phyloP scores from a whole-genome alignment of 2,329 filamentous ascomycete genomes.

The Proliferodiscus dingleyae region DNA sequence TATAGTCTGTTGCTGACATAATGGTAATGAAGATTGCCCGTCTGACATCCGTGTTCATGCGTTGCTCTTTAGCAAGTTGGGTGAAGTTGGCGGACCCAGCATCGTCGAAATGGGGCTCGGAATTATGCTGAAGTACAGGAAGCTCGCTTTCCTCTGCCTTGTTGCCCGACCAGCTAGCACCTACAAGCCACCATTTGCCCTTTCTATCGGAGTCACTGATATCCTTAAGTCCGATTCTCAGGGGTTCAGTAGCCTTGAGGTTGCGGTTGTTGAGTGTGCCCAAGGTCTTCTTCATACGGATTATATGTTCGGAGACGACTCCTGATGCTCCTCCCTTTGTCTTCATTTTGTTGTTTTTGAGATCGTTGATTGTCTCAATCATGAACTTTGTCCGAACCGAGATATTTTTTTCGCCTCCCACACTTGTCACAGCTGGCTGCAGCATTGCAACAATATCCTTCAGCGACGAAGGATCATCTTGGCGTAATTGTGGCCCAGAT shows the following conservation, averaged over 20 bases:
- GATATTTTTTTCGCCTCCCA: constrained; percentile 63
- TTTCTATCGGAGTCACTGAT: constrained; percentile 78
- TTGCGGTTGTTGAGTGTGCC: constrained; percentile 67
- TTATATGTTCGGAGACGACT: constrained; percentile 74
- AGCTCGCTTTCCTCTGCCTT: constrained; percentile 25
- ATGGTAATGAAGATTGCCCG: constrained; percentile 86
- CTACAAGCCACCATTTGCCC: constrained; percentile 98
- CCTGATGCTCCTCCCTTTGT: constrained; percentile 65
- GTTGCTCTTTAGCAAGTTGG: constrained; percentile 32
- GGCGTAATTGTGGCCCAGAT: constrained; percentile 75
- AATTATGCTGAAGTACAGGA: constrained; percentile 8
- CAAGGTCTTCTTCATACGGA: constrained; percentile 82
- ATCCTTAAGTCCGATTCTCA: constrained; percentile 76
- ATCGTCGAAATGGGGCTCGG: constrained; percentile 30
- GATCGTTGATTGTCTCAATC: constrained; percentile 90
- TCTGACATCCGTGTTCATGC: constrained; percentile 34
- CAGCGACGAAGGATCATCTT: constrained; percentile 81
- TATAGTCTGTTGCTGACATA: constrained; percentile 76
- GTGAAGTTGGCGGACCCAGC: constrained; percentile 29
- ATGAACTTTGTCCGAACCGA: constrained; percentile 93
- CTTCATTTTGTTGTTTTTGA: constrained; percentile 92
- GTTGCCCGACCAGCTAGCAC: constrained; percentile 74
- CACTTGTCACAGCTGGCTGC: constrained; percentile 63
- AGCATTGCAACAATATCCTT: constrained; percentile 84
- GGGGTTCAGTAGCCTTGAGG: constrained; percentile 71